Base-by-base conservation (phyloP, 805 yeast species). In the Teunomyces lycoperdinae region DNA sequence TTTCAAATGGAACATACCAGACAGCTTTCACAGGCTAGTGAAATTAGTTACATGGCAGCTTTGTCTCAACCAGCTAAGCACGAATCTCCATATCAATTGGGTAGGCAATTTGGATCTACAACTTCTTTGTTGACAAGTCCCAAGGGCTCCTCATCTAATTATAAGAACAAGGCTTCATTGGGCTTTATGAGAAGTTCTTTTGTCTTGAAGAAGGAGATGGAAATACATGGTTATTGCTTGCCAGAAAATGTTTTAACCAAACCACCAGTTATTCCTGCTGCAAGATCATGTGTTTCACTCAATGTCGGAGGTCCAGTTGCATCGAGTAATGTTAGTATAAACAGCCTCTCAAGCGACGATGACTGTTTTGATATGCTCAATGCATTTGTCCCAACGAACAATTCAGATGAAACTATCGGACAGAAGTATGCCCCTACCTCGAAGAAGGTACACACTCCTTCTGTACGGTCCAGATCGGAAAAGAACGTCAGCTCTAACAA, bases 151-250 rank as follows among this genome's bases (percentile, higher is more conserved):
- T 20, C 41, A 6, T 42, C 40, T 13, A 32, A 27, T 9, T 16
- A 38, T 31, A 30, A 28, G 28, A 42, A 29, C 39, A 58, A 72
- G 42, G 76, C 71, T 27, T 72, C 77, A 2, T 50, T 66, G 43
- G 77, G 77, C 0, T 73, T 73, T 54, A 73, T 73, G 77, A 67
- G 72, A 58, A 62, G 69, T 44, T 67, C 74, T 34, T 72, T 67
- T 54, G 60, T 73, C 13, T 67, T 73, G 59, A 70, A 70, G 61
- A 68, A 67, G 58, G 76, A 70, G 50, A 66, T 71, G 63, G 66
- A 63, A 43, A 56, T 58, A 11, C 47, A 59, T 44, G 73, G 74
- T 4, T 62, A 46, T 50, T 66, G 66, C 49, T 46, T 48, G 13
- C 66, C 71, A 9, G 73, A 67, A 47, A 66, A 66, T 50, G 66